Conservation (phyloP, 2,329 filamentous ascomycete genomes). For the Aspergillus neoniger region DNA sequence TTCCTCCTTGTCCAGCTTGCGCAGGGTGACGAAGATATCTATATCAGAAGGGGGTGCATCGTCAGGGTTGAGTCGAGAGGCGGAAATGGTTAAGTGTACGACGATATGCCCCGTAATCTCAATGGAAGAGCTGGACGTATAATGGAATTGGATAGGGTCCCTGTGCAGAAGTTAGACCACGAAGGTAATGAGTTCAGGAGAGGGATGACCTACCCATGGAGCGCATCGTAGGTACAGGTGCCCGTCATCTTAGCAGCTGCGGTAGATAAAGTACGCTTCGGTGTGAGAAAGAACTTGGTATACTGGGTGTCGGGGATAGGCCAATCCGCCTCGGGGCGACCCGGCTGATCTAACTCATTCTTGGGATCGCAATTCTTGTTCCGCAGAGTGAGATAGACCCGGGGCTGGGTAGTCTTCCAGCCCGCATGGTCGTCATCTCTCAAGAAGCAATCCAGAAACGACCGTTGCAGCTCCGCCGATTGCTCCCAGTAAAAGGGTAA, state of each 20-base stretch:
- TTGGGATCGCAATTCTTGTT: constrained; percentile 68
- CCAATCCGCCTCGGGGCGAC: not conserved
- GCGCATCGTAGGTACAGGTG: not conserved
- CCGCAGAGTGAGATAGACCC: constrained; percentile 60
- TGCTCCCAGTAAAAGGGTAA: constrained; percentile 70
- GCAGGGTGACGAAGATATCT: constrained; percentile 56
- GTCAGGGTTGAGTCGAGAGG: constrained; percentile 27
- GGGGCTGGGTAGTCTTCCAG: constrained; percentile 49
- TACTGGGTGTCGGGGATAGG: not conserved
- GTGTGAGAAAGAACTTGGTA: not conserved
- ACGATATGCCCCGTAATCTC: constrained; percentile 69
- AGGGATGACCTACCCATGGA: not conserved
- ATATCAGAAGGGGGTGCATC: constrained; percentile 40
- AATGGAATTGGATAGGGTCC: not conserved
- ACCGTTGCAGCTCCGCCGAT: constrained; percentile 64
- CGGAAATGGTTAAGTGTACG: constrained; percentile 63
- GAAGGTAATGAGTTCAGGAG: not conserved
- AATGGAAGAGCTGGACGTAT: not conserved
- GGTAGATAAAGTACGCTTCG: not conserved
- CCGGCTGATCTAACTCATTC: constrained; percentile 56
- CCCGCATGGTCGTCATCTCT: constrained; percentile 60
- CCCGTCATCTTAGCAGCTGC: fast-evolving
- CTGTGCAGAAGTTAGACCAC: constrained; percentile 15
- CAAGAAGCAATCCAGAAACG: constrained; percentile 69
- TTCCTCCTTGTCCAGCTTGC: constrained; percentile 48